These are phyloP conservation scores for Bassia scoparia DNA, from an alignment of 148 eudicot species.

Conservation along the genomic window DNA sequence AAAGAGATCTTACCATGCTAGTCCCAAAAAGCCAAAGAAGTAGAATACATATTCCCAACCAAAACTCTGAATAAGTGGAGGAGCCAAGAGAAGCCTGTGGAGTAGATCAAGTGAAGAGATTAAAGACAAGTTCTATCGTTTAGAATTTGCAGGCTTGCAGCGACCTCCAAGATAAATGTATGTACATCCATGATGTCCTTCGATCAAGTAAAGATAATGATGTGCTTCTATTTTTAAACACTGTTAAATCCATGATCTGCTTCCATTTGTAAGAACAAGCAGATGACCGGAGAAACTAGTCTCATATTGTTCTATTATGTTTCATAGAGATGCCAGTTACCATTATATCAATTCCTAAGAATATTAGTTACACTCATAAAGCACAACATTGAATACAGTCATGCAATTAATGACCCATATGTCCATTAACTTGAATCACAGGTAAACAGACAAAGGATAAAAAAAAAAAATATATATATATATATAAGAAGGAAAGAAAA, in stretches of 20 bases:
- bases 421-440: neutral
- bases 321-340: neutral
- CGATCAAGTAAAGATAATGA: neutral
- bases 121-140: neutral
- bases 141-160: neutral
- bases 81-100: constrained; percentile 94
- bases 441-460: neutral
- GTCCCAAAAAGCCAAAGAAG: constrained; percentile 74
- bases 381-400: neutral
- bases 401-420: constrained; percentile 1
- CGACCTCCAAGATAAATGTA: too few species aligned
- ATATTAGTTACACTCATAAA: neutral
- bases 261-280: neutral
- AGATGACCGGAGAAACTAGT: neutral
- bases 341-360: neutral
- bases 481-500: too few species aligned
- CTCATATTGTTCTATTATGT: neutral
- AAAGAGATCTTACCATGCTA: constrained; percentile 72
- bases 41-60: constrained; percentile 99
- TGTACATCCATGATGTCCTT: neutral
- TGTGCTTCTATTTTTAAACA: neutral
- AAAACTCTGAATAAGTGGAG: constrained; percentile 78
- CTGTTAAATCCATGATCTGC: neutral
- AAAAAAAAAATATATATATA: neutral
- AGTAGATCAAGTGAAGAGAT: constrained; percentile 13